These are phyloP conservation scores for Boletus austroedulis DNA, from an alignment of 1,284 basidiomycete species.

Conservation along the genomic window DNA sequence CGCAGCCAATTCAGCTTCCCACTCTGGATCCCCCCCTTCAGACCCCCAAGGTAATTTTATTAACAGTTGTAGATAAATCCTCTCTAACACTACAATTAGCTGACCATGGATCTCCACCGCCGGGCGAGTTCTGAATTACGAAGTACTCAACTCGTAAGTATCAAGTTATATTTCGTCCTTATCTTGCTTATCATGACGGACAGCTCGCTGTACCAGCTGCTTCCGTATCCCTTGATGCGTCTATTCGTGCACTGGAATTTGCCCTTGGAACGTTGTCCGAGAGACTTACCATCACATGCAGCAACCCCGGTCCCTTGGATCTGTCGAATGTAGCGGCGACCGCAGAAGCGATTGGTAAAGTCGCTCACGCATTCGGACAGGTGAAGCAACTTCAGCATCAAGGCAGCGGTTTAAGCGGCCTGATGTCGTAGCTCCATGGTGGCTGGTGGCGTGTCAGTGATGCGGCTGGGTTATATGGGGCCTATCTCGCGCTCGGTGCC, in stretches of 20 bases:
- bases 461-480: constrained; percentile 7
- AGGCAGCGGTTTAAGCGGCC: constrained; percentile 3
- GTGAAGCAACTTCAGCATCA: constrained; percentile 55
- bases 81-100: constrained; percentile 21
- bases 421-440: constrained; percentile 17
- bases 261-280: constrained; percentile 55
- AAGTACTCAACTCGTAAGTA: constrained; percentile 18
- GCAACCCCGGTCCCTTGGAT: constrained; percentile 43
- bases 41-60: constrained; percentile 30
- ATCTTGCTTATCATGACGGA: constrained; percentile 6
- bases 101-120: constrained; percentile 19
- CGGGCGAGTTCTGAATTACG: constrained; percentile 17
- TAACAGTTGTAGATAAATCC: neutral
- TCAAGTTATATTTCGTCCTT: neutral
- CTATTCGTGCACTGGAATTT: constrained; percentile 50
- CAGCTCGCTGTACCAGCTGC: constrained; percentile 19
- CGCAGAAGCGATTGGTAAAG: constrained; percentile 69
- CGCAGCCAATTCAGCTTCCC: constrained; percentile 33
- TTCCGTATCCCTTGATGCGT: constrained; percentile 28
- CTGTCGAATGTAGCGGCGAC: constrained; percentile 51
- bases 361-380: constrained; percentile 58
- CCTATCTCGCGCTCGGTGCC: constrained; percentile 1
- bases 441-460: constrained; percentile 14
- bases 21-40: constrained; percentile 31
- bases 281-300: constrained; percentile 47